Evolutionary conservation across 352 stramenopile species (phyloP).

Genomic region (Globisporangium orthogonon): DNA sequence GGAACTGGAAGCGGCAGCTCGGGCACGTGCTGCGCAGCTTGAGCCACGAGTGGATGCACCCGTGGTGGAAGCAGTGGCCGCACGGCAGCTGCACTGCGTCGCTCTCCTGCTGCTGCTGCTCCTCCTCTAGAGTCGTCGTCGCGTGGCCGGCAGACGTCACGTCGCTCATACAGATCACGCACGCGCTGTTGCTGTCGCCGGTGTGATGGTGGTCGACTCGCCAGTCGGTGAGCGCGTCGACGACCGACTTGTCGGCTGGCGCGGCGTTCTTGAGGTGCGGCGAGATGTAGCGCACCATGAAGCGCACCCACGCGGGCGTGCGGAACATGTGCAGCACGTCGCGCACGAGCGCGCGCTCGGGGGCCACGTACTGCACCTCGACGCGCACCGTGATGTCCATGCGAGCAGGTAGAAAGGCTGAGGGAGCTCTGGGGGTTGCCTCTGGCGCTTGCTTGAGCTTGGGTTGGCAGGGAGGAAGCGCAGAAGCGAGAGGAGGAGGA

Average conservation of each 20-base stretch:
- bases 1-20: slow-evolving; percentile 92
- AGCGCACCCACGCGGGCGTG: slow-evolving; percentile 74
- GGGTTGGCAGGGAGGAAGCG: no score
- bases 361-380: slow-evolving; percentile 75
- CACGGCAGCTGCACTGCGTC: slow-evolving; percentile 83
- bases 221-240: slow-evolving; percentile 41
- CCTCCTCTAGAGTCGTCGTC: not conserved
- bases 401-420: not conserved
- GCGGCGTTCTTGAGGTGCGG: slow-evolving; percentile 79
- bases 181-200: slow-evolving; percentile 18
- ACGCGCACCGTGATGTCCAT: slow-evolving; percentile 82
- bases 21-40: slow-evolving; percentile 90
- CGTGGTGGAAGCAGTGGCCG: slow-evolving; percentile 90
- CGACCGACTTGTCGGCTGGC: slow-evolving; percentile 60
- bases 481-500: no score
- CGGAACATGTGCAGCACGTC: slow-evolving; percentile 82
- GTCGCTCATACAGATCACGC: slow-evolving; percentile 92
- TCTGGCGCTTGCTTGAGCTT: no score
- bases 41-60: slow-evolving; percentile 92
- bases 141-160: slow-evolving; percentile 13
- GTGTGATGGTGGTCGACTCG: not conserved
- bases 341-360: slow-evolving; percentile 45
- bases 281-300: slow-evolving; percentile 85
- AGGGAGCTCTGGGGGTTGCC: no score
- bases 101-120: slow-evolving; percentile 35